Evolutionary conservation across 257 asterid species (phyloP), one percentile per base, ranked within the genome.

Genomic region (Gentiana macrophylla): DNA sequence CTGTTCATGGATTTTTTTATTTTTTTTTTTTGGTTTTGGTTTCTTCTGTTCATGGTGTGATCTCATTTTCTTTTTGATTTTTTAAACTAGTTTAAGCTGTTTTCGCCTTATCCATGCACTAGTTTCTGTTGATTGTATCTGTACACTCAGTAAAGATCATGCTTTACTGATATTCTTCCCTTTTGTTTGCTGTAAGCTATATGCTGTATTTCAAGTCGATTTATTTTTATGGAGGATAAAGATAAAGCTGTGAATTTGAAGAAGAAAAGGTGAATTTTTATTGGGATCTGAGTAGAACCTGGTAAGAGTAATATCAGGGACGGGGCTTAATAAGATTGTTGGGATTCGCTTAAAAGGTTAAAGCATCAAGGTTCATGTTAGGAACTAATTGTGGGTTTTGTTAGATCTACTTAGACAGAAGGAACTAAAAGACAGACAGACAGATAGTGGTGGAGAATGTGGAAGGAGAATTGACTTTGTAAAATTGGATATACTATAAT

Each of bases 391-490:
- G 57, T 58, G 62, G 36, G 41, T 38, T 60, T 50, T 65, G 54
- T 60, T 70, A 71, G 90, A 74, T 79, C 80, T 76, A 77, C 60
- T 55, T 66, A 59, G 56, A 59, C 65, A 48, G 35, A 41, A 68
- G 57, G 65, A 58, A 66, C 73, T 62, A 64, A 78, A 74, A 66
- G 77, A 77, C 72, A 71, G 67, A 72, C 61, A 66, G 77, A 77
- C 72, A 71, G 67, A 72, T 61, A 51, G 64, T 56, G 58, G 72
- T 68, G 72, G 82, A 49, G 63, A 57, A 67, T 70, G 78, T 66
- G 77, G 62, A 49, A 34, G 38, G 67, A 32, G 57, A 59, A 54
- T 79, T 76, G 90, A 79, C 83, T 78, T 78, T 60, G 68, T 55
- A 68, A 53, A 37, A 47, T 66, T 61, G 71, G 53, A 54, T 55